These are phyloP conservation scores for Lenwebbia sp. DNA, from an alignment of 345 rosid species.

Conservation along the genomic window DNA sequence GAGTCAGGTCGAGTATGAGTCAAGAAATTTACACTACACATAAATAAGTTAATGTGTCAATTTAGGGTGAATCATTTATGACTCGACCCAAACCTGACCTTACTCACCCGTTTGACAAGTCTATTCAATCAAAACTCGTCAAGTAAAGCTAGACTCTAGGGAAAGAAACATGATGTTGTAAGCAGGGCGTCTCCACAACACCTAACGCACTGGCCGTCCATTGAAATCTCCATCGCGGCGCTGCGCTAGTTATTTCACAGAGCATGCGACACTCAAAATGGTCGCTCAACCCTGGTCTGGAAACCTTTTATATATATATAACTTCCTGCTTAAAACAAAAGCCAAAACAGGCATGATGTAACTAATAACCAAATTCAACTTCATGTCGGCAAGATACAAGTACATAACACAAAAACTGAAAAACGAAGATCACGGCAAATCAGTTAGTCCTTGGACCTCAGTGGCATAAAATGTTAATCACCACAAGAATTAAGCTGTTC, in stretches of 20 bases:
- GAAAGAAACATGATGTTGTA: neutral
- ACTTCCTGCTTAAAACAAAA: neutral
- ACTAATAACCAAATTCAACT: neutral
- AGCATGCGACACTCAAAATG: neutral
- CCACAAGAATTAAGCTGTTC: neutral
- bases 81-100: too few species aligned
- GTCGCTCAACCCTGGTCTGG: neutral
- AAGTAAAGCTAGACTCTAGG: neutral
- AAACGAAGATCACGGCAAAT: neutral
- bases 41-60: too few species aligned
- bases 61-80: too few species aligned
- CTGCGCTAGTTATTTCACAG: neutral
- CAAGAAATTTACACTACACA: too few species aligned
- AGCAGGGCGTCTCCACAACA: neutral
- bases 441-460: neutral
- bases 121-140: neutral
- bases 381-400: neutral
- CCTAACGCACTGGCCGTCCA: neutral
- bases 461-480: neutral
- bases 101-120: too few species aligned
- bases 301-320: too few species aligned
- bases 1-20: too few species aligned
- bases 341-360: neutral
- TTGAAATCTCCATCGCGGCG: neutral
- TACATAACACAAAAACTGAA: neutral